Base-by-base conservation (phyloP, 2,329 filamentous ascomycete species). In the Pseudofabraea citricarpa region DNA sequence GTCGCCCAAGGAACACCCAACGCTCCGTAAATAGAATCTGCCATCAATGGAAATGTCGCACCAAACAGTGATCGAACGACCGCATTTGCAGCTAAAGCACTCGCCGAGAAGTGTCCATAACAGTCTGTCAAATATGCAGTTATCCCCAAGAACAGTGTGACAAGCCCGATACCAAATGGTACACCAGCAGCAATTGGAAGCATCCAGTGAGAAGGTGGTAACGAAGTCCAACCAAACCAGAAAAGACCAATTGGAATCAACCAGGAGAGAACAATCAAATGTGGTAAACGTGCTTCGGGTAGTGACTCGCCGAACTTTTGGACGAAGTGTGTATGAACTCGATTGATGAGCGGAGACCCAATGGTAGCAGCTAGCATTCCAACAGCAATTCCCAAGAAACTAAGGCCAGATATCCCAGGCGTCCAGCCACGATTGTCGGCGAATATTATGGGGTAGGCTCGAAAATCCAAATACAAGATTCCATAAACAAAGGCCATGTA, bases 21-120 rank as follows among this genome's bases (percentile, higher is more conserved):
- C 8, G 8, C 13, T 8, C 8, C 24, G 13, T 27, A 27, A 8
- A 27, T 8, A 8, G 8, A 8, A 8, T 8, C 8, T 8, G 24
- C 24, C 13, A 13, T 13, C 8, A 27, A 13, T 27, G 24, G 24
- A 8, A 27, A 27, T 8, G 13, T 8, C 13, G 24, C 13, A 27
- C 24, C 24, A 27, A 27, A 27, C 24, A 27, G 13, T 8, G 24
- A 27, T 27, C 83, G 69, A 38, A 73, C 69, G 43, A 77, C 78
- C 38, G 67, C 75, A 31, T 81, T 79, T 2, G 80, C 80, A 1
- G 81, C 79, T 60, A 83, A 69, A 2, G 81, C 67, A n/a, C n/a
- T n/a, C n/a, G n/a, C n/a, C n/a, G n/a, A n/a, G 59, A 63, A 4
- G 65, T 64, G 12, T 67, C 60, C 35, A 12, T 50, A 33, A 16